phyloP scores from a whole-genome alignment of 2,329 filamentous ascomycete genomes.

The Fusarium begoniae region DNA sequence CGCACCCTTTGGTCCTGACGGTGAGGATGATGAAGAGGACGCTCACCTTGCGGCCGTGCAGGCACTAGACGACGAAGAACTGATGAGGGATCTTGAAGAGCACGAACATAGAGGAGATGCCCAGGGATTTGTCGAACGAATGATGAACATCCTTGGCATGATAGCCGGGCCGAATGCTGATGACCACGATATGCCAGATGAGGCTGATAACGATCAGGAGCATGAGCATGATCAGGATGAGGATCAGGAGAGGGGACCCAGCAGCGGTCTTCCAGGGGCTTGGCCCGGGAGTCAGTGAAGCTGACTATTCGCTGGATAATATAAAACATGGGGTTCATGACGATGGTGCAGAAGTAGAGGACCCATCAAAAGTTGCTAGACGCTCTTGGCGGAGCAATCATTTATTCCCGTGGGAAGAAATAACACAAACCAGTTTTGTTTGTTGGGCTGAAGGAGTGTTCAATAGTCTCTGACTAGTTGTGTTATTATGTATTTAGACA shows the following conservation, averaged over 20 bases:
- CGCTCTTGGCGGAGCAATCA: slow-evolving; percentile 6
- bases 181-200: slow-evolving; percentile 7
- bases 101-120: slow-evolving; percentile 40
- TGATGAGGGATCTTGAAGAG: slow-evolving; percentile 45
- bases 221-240: neutral
- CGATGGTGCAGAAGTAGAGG: neutral
- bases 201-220: slow-evolving; percentile 19
- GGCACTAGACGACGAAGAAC: slow-evolving; percentile 45
- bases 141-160: slow-evolving; percentile 26
- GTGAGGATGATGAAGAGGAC: slow-evolving; percentile 42
- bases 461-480: neutral
- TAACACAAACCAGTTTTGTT: neutral
- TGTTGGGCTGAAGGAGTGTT: neutral
- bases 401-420: slow-evolving; percentile 21
- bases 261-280: slow-evolving; percentile 44
- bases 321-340: neutral
- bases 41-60: slow-evolving; percentile 32
- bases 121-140: slow-evolving; percentile 35
- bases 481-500: neutral
- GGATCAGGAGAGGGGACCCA: neutral
- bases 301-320: neutral
- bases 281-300: slow-evolving; percentile 46
- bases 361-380: slow-evolving; percentile 12
- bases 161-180: slow-evolving; percentile 25
- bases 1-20: slow-evolving; percentile 10